Percentiles rank a stretch among this genome's conserved stretches.
Conservation (phyloP, 2,329 filamentous ascomycete genomes). For the Magnaporthiopsis incrustans region DNA sequence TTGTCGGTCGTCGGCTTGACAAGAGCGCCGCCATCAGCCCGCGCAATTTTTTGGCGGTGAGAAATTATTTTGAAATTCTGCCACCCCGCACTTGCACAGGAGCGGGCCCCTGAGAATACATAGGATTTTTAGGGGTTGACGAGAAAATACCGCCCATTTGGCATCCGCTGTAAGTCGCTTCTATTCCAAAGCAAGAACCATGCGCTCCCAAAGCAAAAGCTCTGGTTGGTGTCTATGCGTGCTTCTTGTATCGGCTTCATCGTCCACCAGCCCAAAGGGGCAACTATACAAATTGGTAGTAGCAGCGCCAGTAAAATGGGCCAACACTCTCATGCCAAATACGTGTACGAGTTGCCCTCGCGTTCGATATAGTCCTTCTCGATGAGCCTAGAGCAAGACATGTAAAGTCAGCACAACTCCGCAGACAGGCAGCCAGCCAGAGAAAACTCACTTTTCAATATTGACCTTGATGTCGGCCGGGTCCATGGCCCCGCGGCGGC, state of each 20-base stretch:
- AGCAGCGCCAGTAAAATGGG: neutral
- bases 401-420: neutral
- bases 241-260: neutral
- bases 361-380: constrained; percentile 92
- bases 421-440: neutral
- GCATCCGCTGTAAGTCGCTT: no score
- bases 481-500: constrained; percentile 77
- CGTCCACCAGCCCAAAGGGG: neutral
- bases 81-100: neutral
- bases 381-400: constrained; percentile 56
- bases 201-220: no score
- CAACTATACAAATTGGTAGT: neutral
- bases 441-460: constrained; percentile 71
- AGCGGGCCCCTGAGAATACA: no score
- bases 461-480: constrained; percentile 89
- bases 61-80: neutral
- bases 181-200: no score
- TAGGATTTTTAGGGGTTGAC: no score
- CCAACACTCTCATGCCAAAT: constrained; percentile 48
- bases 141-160: no score
- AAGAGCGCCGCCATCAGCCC: neutral
- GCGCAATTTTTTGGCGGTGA: neutral
- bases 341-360: constrained; percentile 62
- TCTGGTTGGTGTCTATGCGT: neutral
- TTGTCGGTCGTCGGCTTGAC: neutral